These are phyloP conservation scores for Sarocladium strictum DNA, from an alignment of 2,329 filamentous ascomycete genomes.

Conservation along the genomic window DNA sequence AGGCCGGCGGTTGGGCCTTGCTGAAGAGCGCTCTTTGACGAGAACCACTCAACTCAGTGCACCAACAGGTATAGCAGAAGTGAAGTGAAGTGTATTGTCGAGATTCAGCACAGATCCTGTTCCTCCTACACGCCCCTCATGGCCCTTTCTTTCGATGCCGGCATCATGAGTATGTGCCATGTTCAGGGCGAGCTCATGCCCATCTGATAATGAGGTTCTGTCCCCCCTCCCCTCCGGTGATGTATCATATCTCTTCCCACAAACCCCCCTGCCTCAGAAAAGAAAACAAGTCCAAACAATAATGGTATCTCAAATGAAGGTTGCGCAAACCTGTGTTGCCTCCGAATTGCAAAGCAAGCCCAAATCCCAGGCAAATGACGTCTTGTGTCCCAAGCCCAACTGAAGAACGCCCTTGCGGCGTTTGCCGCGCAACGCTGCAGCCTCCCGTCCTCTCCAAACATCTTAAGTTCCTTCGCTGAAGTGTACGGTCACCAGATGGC, in stretches of 20 bases:
- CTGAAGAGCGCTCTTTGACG: too few species aligned
- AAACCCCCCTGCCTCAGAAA: background rate
- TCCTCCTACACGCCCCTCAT: background rate
- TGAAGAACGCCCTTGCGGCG: background rate
- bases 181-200: background rate
- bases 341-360: background rate
- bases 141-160: background rate
- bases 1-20: too few species aligned
- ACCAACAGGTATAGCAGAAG: too few species aligned
- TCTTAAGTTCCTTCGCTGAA: too few species aligned
- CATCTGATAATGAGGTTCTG: background rate
- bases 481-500: constrained; percentile 1
- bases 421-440: background rate
- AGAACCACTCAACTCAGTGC: too few species aligned
- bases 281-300: background rate
- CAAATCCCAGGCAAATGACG: background rate
- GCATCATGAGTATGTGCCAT: background rate
- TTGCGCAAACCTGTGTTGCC: background rate
- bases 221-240: background rate
- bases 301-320: constrained; percentile 6
- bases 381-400: background rate
- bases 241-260: background rate
- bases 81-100: too few species aligned
- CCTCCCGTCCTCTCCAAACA: background rate
- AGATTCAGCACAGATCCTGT: background rate